Evolutionary conservation across 176 grass and related monocot genomes (phyloP).

Genomic region (Neostapfia colusana): DNA sequence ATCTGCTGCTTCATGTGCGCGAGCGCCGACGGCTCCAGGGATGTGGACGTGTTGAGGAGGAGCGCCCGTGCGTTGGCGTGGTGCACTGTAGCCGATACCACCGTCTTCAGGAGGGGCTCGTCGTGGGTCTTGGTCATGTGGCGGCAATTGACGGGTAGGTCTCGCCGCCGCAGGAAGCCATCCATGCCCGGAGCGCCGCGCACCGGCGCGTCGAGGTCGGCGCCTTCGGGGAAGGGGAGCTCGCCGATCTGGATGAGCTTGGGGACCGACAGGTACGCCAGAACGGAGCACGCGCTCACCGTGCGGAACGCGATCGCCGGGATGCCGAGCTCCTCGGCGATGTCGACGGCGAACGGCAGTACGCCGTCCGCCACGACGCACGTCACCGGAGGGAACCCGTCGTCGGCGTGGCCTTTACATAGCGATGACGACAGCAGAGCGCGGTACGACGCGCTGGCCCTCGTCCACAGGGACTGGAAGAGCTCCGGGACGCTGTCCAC

Average conservation of each 20-base stretch:
- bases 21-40: conserved; percentile 32
- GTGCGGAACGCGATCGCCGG: conserved; percentile 52
- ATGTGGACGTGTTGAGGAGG: conserved; percentile 50
- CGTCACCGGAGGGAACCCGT: conserved; percentile 31
- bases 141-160: conserved; percentile 29
- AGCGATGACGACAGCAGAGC: conserved; percentile 23
- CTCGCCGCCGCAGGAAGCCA: conserved; percentile 35
- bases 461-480: not conserved
- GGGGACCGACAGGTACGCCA: conserved; percentile 44
- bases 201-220: conserved; percentile 34
- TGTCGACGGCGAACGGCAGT: conserved; percentile 24
- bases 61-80: conserved; percentile 27
- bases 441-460: conserved; percentile 2
- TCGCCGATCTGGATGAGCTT: not conserved
- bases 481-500: conserved; percentile 29
- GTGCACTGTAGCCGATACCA: not conserved
- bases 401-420: not conserved
- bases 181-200: conserved; percentile 41
- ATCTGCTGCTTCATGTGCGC: conserved; percentile 16
- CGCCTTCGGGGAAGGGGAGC: conserved; percentile 7
- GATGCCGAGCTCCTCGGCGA: conserved; percentile 49
- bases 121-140: not conserved
- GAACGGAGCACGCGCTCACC: conserved; percentile 25
- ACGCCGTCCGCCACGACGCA: conserved; percentile 47
- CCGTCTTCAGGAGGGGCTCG: not conserved